phyloP scores from a whole-genome alignment of 768 basidiomycete species.

The Pisolithus tinctorius region DNA sequence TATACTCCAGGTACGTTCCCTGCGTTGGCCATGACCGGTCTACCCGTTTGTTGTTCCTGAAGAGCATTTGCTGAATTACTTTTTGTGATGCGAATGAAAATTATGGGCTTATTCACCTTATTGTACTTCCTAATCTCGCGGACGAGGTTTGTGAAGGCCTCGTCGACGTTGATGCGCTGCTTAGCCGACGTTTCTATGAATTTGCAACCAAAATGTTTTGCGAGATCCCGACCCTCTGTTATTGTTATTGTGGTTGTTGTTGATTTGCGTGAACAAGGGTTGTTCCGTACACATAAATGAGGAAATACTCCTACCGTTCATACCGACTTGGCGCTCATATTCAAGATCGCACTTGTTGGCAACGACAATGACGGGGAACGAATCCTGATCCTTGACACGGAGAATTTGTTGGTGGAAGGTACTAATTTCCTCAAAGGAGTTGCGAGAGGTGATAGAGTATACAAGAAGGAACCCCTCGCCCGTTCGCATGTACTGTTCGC shows the following conservation, averaged over 20 bases:
- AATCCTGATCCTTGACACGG: conserved; percentile 93
- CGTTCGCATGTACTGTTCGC: conserved; percentile 98
- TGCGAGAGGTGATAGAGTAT: conserved; percentile 96
- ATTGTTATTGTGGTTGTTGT: no score
- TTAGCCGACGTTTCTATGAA: conserved; percentile 97
- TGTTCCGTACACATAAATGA: no score
- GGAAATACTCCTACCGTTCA: conserved; percentile 55
- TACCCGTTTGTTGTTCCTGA: conserved; percentile 74
- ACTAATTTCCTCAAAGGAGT: conserved; percentile 95
- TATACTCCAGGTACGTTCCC: conserved; percentile 43
- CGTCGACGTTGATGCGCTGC: conserved; percentile 93
- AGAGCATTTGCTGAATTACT: background rate
- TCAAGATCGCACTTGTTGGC: conserved; percentile 98
- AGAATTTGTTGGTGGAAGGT: conserved; percentile 95
- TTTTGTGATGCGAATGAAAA: background rate
- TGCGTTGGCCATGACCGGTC: conserved; percentile 49
- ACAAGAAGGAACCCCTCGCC: conserved; percentile 98
- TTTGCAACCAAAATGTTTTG: conserved; percentile 89
- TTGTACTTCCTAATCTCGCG: conserved; percentile 92
- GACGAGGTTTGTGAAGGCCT: conserved; percentile 90
- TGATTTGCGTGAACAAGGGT: no score
- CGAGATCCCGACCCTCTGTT: conserved; percentile 93
- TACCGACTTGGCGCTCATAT: conserved; percentile 93
- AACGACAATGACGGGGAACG: conserved; percentile 91
- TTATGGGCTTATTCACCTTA: conserved; percentile 47